Evolutionary conservation across 306 rosid genomes (phyloP), one percentile per base, ranked within the genome.

Genomic region (Malus sylvestris): DNA sequence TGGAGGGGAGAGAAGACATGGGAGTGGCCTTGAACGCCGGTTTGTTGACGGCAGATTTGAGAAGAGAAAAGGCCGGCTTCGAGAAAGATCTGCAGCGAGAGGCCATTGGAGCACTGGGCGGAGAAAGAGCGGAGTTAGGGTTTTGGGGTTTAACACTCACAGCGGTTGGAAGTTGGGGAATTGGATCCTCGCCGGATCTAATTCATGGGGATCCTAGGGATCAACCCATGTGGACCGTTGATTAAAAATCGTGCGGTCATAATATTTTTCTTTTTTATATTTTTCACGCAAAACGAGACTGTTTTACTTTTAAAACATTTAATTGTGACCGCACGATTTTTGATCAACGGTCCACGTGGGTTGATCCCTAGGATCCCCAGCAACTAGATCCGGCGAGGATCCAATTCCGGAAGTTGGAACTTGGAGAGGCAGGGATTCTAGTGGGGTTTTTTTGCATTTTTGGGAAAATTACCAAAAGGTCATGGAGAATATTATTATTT

Each of bases 1-100:
- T 57, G 57, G 81, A 74, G 66, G 85, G 83, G 63, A 88, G 84
- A 63, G 77, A 89, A 59, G 88, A 63, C 46, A 85, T 78, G 27
- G 85, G 63, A 13, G 70, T 73, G 70, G 93, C 67, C 33, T 67
- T 83, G n/a, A 79, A 3, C 3, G 82, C 14, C 4, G 91, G 91
- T 67, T 83, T 93, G 23, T 81, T 51, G 10, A 87, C 23, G 62
- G 88, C 52, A 80, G 90, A 85, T 83, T 82, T 89, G 18, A 92
- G 70, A 20, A 89, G 62, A 73, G 95, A 84, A 13, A 89, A 19
- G 25, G 92, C 81, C 40, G 96, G 92, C 74, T 70, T 84, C 4
- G 92, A 87, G 16, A 92, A 71, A 44, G 98, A 95, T 89, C 97
- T 81, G 75, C 73, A 87, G 72, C 96, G 93, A 70, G 83, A 85